phyloP scores from a whole-genome alignment of 352 stramenopile genomes.

The Phytophthora pluvialis region DNA sequence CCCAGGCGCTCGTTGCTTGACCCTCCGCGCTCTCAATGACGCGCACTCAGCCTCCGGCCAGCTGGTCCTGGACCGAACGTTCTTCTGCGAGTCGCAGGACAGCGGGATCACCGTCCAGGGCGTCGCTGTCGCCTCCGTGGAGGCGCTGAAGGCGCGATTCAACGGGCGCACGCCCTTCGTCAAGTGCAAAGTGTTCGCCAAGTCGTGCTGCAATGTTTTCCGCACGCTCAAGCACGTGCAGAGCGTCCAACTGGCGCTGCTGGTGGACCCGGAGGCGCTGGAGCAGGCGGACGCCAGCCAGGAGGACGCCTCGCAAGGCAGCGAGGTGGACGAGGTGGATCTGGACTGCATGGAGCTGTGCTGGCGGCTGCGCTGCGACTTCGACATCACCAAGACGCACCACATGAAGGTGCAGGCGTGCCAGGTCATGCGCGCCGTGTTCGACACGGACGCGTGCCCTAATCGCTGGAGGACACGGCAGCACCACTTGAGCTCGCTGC shows the following conservation, averaged over 20 bases:
- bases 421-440: constrained; percentile 82
- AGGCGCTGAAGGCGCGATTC: constrained; percentile 30
- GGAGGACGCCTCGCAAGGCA: constrained; percentile 32
- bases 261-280: constrained; percentile 52
- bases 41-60: constrained; percentile 80
- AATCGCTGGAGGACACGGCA: constrained; percentile 68
- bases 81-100: constrained; percentile 53
- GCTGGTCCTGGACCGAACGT: constrained; percentile 68
- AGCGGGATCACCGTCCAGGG: constrained; percentile 21
- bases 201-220: constrained; percentile 82
- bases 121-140: constrained; percentile 25
- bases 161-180: constrained; percentile 49
- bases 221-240: constrained; percentile 86
- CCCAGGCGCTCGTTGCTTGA: constrained; percentile 45
- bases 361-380: constrained; percentile 79
- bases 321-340: constrained; percentile 54
- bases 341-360: constrained; percentile 69
- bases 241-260: constrained; percentile 68
- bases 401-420: constrained; percentile 81
- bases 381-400: constrained; percentile 89
- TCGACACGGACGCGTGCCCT: constrained; percentile 62
- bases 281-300: constrained; percentile 27
- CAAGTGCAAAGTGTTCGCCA: constrained; percentile 83
- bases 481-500: constrained; percentile 75
- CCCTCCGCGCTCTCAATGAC: constrained; percentile 80